phyloP scores from a whole-genome alignment of 148 eudicot species.

The Fagopyrum tataricum region DNA sequence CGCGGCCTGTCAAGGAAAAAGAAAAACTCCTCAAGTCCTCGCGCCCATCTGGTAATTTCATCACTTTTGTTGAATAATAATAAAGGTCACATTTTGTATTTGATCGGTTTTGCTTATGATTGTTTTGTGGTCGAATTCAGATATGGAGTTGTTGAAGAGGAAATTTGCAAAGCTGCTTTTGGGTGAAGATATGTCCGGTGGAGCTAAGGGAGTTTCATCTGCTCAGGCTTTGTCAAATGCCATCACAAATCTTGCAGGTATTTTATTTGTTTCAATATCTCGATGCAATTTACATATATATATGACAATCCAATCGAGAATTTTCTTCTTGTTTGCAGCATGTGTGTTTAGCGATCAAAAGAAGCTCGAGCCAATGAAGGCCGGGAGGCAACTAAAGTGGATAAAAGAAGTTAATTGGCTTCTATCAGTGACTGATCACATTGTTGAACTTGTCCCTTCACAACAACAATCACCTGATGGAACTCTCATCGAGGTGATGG shows the following conservation, averaged over 20 bases:
- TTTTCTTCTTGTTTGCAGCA: conserved; percentile 18
- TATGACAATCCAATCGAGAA: neutral
- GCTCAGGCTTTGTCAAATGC: conserved; percentile 31
- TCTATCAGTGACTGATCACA: conserved; percentile 53
- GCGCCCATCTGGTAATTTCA: neutral
- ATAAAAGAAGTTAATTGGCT: conserved; percentile 61
- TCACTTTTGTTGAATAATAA: neutral
- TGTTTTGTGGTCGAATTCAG: neutral
- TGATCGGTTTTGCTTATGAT: neutral
- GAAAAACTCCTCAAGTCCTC: neutral
- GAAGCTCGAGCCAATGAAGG: conserved; percentile 51
- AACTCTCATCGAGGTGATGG: conserved; percentile 49
- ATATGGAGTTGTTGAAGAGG: conserved; percentile 26
- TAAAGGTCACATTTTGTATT: neutral
- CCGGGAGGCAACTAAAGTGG: conserved; percentile 51
- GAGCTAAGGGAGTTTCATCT: conserved; percentile 29
- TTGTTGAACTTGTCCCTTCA: conserved; percentile 54
- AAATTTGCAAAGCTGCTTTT: conserved; percentile 27
- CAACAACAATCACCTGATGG: conserved; percentile 48
- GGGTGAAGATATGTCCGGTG: conserved; percentile 34
- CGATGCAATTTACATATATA: neutral
- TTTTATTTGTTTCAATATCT: neutral
- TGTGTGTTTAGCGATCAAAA: conserved; percentile 49
- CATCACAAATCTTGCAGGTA: conserved; percentile 23
- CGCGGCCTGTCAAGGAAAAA: neutral